These are phyloP conservation scores for Exophiala sp. DNA, from an alignment of 2,329 filamentous ascomycete species.

Conservation along the genomic window DNA sequence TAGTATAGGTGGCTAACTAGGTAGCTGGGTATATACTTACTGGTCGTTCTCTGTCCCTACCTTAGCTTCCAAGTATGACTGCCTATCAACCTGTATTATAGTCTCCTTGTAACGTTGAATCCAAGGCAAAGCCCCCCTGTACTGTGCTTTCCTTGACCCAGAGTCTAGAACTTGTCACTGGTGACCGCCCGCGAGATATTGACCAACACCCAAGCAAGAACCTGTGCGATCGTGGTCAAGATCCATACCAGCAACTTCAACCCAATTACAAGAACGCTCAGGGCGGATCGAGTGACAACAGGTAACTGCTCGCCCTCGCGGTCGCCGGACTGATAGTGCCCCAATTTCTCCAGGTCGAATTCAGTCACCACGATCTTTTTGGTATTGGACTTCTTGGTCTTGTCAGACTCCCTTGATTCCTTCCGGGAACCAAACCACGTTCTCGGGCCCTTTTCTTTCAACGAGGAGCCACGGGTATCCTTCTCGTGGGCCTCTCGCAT, in stretches of 20 bases:
- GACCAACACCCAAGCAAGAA: conserved; percentile 40
- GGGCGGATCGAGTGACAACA: conserved; percentile 32
- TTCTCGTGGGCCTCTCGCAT: conserved; percentile 34
- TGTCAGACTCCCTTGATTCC: background rate
- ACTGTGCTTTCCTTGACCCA: background rate
- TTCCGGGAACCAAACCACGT: conserved; percentile 21
- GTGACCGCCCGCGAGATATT: conserved; percentile 37
- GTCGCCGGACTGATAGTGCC: conserved; percentile 36
- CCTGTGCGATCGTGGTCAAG: conserved; percentile 37
- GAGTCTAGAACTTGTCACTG: conserved; percentile 37
- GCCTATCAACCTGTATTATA: too few relatives aligned
- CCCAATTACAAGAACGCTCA: conserved; percentile 37
- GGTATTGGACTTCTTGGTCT: conserved; percentile 17
- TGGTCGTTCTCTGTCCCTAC: too few relatives aligned
- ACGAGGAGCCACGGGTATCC: conserved; percentile 16
- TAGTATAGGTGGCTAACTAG: too few relatives aligned
- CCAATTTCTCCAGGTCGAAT: conserved; percentile 43
- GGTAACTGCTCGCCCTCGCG: conserved; percentile 39
- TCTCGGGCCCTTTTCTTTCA: conserved; percentile 9
- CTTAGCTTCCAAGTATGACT: too few relatives aligned
- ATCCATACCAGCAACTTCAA: conserved; percentile 36
- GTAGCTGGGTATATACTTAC: too few relatives aligned
- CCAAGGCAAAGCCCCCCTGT: background rate
- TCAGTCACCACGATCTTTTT: conserved; percentile 38
- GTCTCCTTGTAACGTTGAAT: background rate